Conservation (phyloP, 2,329 filamentous ascomycete species). For the Penicillium sp. region DNA sequence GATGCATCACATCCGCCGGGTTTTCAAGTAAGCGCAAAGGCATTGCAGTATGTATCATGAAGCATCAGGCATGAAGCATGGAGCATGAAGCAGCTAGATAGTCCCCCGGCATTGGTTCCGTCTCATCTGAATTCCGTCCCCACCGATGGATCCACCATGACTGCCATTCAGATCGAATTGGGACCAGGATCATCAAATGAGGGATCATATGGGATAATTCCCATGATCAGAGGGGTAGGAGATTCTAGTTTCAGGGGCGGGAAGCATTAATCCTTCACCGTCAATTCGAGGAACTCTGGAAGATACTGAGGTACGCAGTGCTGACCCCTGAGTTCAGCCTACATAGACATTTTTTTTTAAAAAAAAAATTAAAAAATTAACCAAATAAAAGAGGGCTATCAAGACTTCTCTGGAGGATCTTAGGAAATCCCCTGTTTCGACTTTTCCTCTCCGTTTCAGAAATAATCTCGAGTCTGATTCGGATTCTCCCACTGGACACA, state of each 20-base stretch:
- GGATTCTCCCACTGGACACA: background rate
- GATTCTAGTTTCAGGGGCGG: background rate
- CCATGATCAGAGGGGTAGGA: background rate
- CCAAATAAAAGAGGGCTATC: background rate
- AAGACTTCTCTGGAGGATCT: background rate
- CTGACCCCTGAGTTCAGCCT: background rate
- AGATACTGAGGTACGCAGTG: background rate
- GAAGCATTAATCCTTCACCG: background rate
- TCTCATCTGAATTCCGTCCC: background rate
- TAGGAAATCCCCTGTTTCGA: conserved; percentile 5
- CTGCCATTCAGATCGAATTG: background rate
- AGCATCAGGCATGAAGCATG: background rate
- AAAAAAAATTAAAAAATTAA: background rate
- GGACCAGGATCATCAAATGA: background rate
- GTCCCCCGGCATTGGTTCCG: background rate
- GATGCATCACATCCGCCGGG: conserved; percentile 2
- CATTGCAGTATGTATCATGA: background rate
- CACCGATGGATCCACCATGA: conserved; percentile 3
- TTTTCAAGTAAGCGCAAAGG: background rate
- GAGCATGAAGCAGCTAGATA: background rate
- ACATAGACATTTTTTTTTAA: background rate
- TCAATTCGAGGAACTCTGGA: background rate
- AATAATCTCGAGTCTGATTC: too few relatives aligned
- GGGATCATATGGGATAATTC: background rate
- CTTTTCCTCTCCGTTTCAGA: background rate